Conservation (phyloP, 495 filamentous ascomycete species). For the Aspergillus taichungensis region DNA sequence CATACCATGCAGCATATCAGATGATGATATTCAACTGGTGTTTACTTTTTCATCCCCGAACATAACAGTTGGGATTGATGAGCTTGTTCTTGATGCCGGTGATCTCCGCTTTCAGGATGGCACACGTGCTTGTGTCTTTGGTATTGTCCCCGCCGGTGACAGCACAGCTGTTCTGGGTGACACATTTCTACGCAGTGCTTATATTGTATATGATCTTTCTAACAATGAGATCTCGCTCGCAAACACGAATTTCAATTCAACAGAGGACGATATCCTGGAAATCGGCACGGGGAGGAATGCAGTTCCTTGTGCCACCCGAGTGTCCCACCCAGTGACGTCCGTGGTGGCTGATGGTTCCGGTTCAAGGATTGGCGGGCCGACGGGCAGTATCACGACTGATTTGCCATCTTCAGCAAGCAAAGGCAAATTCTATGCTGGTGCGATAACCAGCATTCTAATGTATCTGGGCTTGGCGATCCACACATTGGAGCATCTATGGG, state of each 20-base stretch:
- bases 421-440: neutral
- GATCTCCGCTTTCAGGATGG: slow-evolving; percentile 53
- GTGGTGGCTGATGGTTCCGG: slow-evolving; percentile 28
- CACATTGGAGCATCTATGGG: neutral
- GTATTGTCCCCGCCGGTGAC: slow-evolving; percentile 62
- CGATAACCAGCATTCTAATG: too few species aligned
- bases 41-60: slow-evolving; percentile 60
- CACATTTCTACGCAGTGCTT: slow-evolving; percentile 86
- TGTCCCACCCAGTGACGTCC: slow-evolving; percentile 52
- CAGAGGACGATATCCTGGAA: slow-evolving; percentile 54
- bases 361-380: slow-evolving; percentile 26
- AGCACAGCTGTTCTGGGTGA: slow-evolving; percentile 72
- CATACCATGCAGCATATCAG: slow-evolving; percentile 62
- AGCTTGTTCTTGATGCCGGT: slow-evolving; percentile 64
- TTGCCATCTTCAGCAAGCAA: slow-evolving; percentile 13
- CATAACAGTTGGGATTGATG: slow-evolving; percentile 66
- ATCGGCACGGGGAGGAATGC: slow-evolving; percentile 55
- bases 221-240: slow-evolving; percentile 87
- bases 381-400: slow-evolving; percentile 11
- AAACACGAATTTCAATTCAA: slow-evolving; percentile 75
- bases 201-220: slow-evolving; percentile 82
- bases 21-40: slow-evolving; percentile 47
- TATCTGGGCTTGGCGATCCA: neutral
- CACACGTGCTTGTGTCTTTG: slow-evolving; percentile 58
- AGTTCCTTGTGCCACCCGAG: slow-evolving; percentile 63